Evolutionary conservation across 345 rosid species (phyloP), one percentile per base, ranked within the genome.

Genomic region (Salix exigua): DNA sequence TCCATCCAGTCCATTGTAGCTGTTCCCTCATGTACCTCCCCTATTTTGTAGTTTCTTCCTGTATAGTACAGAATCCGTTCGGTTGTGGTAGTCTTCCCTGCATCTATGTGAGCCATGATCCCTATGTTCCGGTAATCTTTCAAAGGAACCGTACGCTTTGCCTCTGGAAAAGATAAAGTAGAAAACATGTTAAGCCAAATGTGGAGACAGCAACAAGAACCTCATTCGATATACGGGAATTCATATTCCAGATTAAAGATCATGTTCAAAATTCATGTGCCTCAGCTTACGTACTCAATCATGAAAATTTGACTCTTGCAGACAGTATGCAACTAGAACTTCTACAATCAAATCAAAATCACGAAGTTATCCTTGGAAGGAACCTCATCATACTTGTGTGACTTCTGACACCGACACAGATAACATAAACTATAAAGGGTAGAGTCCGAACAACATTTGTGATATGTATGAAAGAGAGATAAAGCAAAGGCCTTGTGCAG

Each of bases 1-100:
- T 96, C 99, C 98, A 96, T 96, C 98, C 99, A 96, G 79, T 96
- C 99, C 99, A 96, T 96, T 30, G 99, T 96, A 53, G 99, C 98
- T 3, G 99, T 96, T 66, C 96, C 98, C 80, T 96, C 99, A 8
- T 95, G 98, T 7, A 96, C 99, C 84, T 96, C 98, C 5, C 99
- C 98, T 31, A 96, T 96, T 82, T 96, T 96, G 83, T 96, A 96
- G 88, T 96, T 96, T 82, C 99, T 85, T 74, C 98, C 98, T 0
- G 99, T 93, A 77, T 93, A 96, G 83, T 76, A 96, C 21, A 96
- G 86, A 81, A 96, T 65, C 69, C 99, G 83, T 81, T 96, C 99
- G 0, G 98, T 96, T 16, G 99, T 96, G 11, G 99, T 96, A 10
- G 98, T 93, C 78, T 96, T 96, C n/a, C 99, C 99, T 0, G 98